phyloP scores from a whole-genome alignment of 768 basidiomycete species.

The Strobilomyces dryophilus region DNA sequence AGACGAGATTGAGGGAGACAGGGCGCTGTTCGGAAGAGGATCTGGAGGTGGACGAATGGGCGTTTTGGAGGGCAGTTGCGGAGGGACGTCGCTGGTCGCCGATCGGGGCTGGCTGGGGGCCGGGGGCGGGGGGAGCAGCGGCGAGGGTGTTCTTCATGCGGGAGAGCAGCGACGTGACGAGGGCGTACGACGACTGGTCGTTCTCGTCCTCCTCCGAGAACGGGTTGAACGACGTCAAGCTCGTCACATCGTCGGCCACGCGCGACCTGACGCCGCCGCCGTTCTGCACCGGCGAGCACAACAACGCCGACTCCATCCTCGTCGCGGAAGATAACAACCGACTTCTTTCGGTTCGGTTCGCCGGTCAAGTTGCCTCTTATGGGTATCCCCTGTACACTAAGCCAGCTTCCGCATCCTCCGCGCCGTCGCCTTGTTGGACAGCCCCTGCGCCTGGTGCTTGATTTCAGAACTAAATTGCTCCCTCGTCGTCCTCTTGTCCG shows the following conservation, averaged over 20 bases:
- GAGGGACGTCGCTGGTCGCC: constrained; percentile 62
- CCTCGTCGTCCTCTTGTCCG: constrained; percentile 63
- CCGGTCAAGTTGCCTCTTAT: constrained; percentile 8
- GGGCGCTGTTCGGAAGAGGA: constrained; percentile 51
- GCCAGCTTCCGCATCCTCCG: constrained; percentile 19
- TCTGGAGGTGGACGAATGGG: constrained; percentile 45
- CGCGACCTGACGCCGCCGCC: constrained; percentile 48
- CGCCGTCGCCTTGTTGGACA: constrained; percentile 40
- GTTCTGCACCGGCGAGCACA: constrained; percentile 28
- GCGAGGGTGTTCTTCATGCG: constrained; percentile 76
- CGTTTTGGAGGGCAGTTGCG: constrained; percentile 38
- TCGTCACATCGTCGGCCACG: constrained; percentile 55
- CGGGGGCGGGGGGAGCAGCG: constrained; percentile 33
- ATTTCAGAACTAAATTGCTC: constrained; percentile 62
- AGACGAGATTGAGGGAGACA: constrained; percentile 49
- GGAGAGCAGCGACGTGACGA: constrained; percentile 77
- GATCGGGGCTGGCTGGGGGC: constrained; percentile 27
- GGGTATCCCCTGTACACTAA: constrained; percentile 3
- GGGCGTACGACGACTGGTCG: constrained; percentile 80
- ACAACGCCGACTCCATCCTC: constrained; percentile 33
- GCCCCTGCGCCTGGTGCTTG: constrained; percentile 50
- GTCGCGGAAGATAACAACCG: constrained; percentile 1
- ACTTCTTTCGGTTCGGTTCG: constrained; percentile 14
- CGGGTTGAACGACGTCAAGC: constrained; percentile 84
- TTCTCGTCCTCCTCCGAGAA: constrained; percentile 93